Base-by-base conservation (phyloP, 2,329 filamentous ascomycete genomes). In the Aspergillus ustus region DNA sequence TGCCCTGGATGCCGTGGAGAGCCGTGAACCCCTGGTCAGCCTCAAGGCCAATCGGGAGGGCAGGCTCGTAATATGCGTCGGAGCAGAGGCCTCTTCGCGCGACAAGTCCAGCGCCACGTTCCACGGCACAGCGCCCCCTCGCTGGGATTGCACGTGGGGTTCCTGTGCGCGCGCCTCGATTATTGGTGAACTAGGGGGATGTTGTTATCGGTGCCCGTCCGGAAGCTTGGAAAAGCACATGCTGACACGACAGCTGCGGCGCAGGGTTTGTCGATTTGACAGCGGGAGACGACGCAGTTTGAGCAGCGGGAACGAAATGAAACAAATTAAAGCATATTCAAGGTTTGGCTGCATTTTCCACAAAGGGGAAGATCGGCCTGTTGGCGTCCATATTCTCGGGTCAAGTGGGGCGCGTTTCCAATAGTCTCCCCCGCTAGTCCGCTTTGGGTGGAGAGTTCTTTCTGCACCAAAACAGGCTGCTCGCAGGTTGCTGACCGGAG, bases 21-120 rank as follows among this genome's bases (percentile, higher is more conserved):
- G 31, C 31, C 31, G 31, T 40, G 34, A 40, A 40, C 34, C 34
- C 34, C 34, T 40, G 34, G 34, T 40, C 34, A 11, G 11, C 11
- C 5, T 4, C 34, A 8, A 37, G 1, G 34, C 34, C 34, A 40
- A 40, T 40, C 34, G 34, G 34, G 34, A 40, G 34, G 5, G 15
- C 3, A 15, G 34, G 34, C 34, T 40, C 34, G 34, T 40, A 40
- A 40, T 40, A 40, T 40, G 17, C 8, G 43, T 45, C n/a, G 43
- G 43, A 29, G 25, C 34, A 17, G 48, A 29, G 48, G 11, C n/a
- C 22, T 22, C n/a, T 25, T 34, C 19, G 20, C 9, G 46, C 15
- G 22, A 28, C 13, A 20, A 13, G n/a, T 50, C 48, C 9, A 45
- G 34, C 52, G 52, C 52, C 52, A 53, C 52, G 52, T 44, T 53